Base-by-base conservation (phyloP, 2,329 filamentous ascomycete species). In the Xylariales sp. region DNA sequence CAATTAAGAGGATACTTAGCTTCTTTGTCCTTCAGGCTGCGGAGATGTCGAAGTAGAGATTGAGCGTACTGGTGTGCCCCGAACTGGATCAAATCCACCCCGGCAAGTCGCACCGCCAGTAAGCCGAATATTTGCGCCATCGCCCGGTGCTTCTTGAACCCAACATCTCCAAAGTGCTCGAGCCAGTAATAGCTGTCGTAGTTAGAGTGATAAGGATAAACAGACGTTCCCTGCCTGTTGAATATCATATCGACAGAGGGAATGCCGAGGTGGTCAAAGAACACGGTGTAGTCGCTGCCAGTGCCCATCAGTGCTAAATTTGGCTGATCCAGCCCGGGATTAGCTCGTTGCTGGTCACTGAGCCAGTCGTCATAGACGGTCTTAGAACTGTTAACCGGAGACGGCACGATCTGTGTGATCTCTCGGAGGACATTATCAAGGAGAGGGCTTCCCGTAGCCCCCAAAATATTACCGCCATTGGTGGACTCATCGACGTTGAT, bases 181-280 rank as follows among this genome's bases (percentile, higher is more conserved):
- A 87, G 85, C 83, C 83, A 88, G 51, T 78, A 65, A 54, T 81
- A 85, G 33, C 75, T 82, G 53, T 88, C 84, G 53, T 87, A 88
- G 60, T 88, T 87, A 33, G 77, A 76, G 53, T 88, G 83, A 53
- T 88, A 88, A 42, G 80, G 76, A 48, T 80, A 80, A 4, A 80
- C 61, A 27, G 67, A 64, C 2, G 56, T 52, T 1, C 47, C 41
- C 5, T 55, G 54, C 21, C 49, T 48, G 10, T 50, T 52, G 42
- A 76, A 78, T 7, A 69, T 68, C n/a, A 78, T 57, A 46, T 78
- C 72, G 10, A 50, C 74, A 33, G 69, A 73, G 11, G 75, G 62
- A 34, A 79, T 63, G 16, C 76, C 76, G 3, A 70, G 70, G 50
- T 72, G 75, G 51, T 79, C 73, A 51, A 78, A 72, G 59, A 80